Conservation (phyloP, 768 basidiomycete species). For the Suillus discolor region DNA sequence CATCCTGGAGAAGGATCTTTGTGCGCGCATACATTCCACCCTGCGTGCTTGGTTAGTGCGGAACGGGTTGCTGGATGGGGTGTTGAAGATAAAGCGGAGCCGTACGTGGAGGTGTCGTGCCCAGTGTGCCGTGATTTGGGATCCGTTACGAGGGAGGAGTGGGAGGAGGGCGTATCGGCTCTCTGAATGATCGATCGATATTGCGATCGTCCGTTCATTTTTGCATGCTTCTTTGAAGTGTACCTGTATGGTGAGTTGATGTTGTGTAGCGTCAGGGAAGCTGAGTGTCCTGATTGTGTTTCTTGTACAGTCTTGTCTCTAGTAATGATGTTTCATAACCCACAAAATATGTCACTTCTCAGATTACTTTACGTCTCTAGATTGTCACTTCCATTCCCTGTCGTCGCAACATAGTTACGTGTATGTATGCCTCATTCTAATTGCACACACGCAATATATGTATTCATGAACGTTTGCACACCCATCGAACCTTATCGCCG, state of each 20-base stretch:
- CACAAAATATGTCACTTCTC: not conserved
- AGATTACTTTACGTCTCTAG: conserved; percentile 2
- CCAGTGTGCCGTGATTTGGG: conserved; percentile 73
- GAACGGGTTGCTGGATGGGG: conserved; percentile 69
- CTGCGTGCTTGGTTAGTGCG: conserved; percentile 67
- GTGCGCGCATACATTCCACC: conserved; percentile 73
- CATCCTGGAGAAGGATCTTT: conserved; percentile 31
- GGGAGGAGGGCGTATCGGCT: conserved; percentile 50
- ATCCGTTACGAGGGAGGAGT: conserved; percentile 57
- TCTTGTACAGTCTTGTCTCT: conserved; percentile 3
- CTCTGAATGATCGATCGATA: conserved; percentile 22
- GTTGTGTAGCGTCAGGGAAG: not conserved
- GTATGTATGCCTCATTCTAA: conserved; percentile 6
- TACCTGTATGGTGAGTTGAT: conserved; percentile 3
- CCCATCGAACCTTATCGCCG: not conserved
- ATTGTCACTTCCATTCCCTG: not conserved
- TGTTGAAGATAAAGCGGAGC: conserved; percentile 42
- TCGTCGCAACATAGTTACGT: conserved; percentile 1
- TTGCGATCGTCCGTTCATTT: not conserved
- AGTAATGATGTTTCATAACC: conserved; percentile 1
- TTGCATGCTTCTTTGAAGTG: not conserved
- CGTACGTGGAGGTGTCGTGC: conserved; percentile 68
- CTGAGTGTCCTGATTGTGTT: not conserved
- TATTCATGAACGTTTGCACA: not conserved
- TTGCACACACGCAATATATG: not conserved